phyloP scores from a whole-genome alignment of 768 basidiomycete genomes.

The Auriculariales sp. region DNA sequence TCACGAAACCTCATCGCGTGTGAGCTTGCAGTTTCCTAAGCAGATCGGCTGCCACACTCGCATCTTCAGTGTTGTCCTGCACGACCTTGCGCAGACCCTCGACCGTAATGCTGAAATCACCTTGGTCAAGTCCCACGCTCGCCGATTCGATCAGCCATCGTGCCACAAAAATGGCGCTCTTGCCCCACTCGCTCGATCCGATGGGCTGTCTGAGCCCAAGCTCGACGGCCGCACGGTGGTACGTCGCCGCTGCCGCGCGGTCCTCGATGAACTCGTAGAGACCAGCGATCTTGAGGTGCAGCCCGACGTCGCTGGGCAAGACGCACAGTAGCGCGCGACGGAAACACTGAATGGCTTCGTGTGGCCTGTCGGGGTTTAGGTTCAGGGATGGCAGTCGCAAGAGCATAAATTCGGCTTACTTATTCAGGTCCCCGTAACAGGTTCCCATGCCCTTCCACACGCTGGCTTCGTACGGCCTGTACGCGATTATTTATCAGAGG shows the following conservation, averaged over 20 bases:
- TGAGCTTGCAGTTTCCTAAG: no score
- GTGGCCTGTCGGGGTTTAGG: slow-evolving; percentile 33
- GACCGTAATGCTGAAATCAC: no score
- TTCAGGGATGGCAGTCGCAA: not conserved
- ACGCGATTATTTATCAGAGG: not conserved
- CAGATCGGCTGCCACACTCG: no score
- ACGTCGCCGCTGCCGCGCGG: slow-evolving; percentile 50
- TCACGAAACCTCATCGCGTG: no score
- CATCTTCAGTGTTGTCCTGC: no score
- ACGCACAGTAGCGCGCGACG: slow-evolving; percentile 78
- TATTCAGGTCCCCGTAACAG: slow-evolving; percentile 85
- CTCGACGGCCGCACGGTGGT: slow-evolving; percentile 70
- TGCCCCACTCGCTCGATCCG: slow-evolving; percentile 64
- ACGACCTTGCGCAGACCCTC: no score
- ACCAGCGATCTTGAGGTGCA: slow-evolving; percentile 60
- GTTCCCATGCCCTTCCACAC: slow-evolving; percentile 92
- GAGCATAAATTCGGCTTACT: slow-evolving; percentile 38
- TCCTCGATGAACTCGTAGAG: slow-evolving; percentile 58
- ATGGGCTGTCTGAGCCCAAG: slow-evolving; percentile 49
- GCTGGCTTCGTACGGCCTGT: slow-evolving; percentile 86
- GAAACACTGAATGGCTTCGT: slow-evolving; percentile 84
- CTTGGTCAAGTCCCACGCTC: no score
- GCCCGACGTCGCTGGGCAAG: slow-evolving; percentile 59
- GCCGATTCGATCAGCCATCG: no score
- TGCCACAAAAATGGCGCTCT: slow-evolving; percentile 74